Conservation (phyloP, 2,329 filamentous ascomycete species). For the Blumeria hordei region DNA sequence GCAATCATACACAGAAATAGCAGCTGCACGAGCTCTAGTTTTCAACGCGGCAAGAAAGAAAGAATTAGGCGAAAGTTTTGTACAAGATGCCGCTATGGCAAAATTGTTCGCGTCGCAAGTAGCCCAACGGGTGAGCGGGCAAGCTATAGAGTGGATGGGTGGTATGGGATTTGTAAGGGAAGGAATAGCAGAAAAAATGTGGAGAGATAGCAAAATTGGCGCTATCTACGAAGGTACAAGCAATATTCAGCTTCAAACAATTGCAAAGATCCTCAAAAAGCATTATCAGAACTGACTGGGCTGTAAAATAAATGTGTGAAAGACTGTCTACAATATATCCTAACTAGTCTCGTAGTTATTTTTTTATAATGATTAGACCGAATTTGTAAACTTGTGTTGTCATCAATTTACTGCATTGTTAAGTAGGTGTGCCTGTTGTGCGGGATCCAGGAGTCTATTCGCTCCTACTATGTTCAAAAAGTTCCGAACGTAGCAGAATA, state of each 20-base stretch:
- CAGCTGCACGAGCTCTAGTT: conserved; percentile 71
- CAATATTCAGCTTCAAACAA: conserved; percentile 49
- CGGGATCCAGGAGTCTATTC: too few species aligned
- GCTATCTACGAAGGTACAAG: conserved; percentile 90
- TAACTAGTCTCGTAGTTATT: too few species aligned
- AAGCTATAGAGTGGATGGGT: conserved; percentile 96
- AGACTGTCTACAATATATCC: too few species aligned
- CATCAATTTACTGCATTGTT: too few species aligned
- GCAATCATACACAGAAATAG: conserved; percentile 83
- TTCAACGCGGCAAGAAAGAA: conserved; percentile 96
- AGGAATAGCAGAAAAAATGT: conserved; percentile 94
- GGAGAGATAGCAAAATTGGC: conserved; percentile 92
- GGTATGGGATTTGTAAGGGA: conserved; percentile 97
- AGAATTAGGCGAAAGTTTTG: conserved; percentile 89
- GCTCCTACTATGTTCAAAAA: too few species aligned
- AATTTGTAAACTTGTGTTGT: too few species aligned
- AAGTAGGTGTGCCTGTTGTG: too few species aligned
- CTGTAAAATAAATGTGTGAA: neutral
- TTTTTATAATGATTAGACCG: too few species aligned
- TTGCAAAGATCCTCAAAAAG: conserved; percentile 45
- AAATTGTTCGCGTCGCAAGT: conserved; percentile 91
- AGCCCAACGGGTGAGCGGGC: conserved; percentile 59
- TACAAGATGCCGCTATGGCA: conserved; percentile 90
- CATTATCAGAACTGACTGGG: conserved; percentile 27
- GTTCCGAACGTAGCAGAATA: too few species aligned